A percentile compares a stretch with the other conserved stretches of the same genome.
Evolutionary conservation across 1,284 basidiomycete species (phyloP).

Genomic region (Ceratobasidium sp.): DNA sequence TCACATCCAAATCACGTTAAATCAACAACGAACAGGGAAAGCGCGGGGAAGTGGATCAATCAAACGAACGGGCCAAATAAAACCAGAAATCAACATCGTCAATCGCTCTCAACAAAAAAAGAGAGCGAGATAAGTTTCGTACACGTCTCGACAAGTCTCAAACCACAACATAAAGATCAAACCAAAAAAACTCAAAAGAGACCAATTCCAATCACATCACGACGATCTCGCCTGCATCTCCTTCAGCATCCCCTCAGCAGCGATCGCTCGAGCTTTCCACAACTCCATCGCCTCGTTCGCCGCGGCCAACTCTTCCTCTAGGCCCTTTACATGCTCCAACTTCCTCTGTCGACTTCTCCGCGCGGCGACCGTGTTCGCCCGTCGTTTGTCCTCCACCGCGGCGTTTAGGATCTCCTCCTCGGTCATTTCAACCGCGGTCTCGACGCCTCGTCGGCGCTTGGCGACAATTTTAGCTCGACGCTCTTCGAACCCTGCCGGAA

Average conservation of each 20-base stretch:
- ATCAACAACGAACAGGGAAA: not conserved
- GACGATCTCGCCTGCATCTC: not conserved
- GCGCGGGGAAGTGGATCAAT: too few species aligned
- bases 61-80: constrained; percentile 2
- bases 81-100: not conserved
- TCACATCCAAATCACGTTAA: not conserved
- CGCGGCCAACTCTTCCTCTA: constrained; percentile 68
- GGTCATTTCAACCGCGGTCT: constrained; percentile 58
- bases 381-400: constrained; percentile 80
- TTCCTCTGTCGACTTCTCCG: constrained; percentile 81
- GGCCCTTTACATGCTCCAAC: constrained; percentile 74
- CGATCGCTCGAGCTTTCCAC: constrained; percentile 68
- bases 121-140: constrained; percentile 3
- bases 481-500: constrained; percentile 64
- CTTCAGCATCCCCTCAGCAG: constrained; percentile 45
- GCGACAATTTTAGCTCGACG: constrained; percentile 55
- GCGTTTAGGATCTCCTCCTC: constrained; percentile 63
- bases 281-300: constrained; percentile 65
- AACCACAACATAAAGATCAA: not conserved
- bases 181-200: not conserved
- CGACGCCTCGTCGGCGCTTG: constrained; percentile 45
- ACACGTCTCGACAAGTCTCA: not conserved
- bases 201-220: not conserved
- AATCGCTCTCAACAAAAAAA: not conserved
- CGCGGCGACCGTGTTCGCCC: constrained; percentile 84